Conservation (phyloP, 805 yeast genomes). For the Zygotorulaspora danielsina region DNA sequence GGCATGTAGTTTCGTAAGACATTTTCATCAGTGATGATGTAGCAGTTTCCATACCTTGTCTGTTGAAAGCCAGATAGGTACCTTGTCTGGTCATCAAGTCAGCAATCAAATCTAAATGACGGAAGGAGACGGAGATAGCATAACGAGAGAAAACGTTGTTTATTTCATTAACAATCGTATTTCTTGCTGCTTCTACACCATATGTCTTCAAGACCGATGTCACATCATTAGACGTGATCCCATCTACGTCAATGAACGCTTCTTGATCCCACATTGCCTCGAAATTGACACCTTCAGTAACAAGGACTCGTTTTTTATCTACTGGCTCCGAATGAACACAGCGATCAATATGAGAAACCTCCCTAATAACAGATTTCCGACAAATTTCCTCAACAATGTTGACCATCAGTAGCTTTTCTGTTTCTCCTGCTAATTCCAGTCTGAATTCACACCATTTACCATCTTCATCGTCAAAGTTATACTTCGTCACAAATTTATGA, state of each 20-base stretch:
- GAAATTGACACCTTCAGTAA: constrained; percentile 98
- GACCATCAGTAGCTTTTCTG: constrained; percentile 94
- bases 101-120: constrained; percentile 95
- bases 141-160: constrained; percentile 93
- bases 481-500: constrained; percentile 69
- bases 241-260: constrained; percentile 84
- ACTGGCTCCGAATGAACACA: constrained; percentile 78
- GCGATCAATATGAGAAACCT: constrained; percentile 85
- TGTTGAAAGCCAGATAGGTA: constrained; percentile 89
- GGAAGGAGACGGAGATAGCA: constrained; percentile 86
- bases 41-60: constrained; percentile 96
- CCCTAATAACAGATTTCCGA: constrained; percentile 85
- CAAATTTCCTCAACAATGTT: constrained; percentile 92
- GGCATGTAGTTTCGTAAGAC: constrained; percentile 98
- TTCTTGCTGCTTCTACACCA: constrained; percentile 99
- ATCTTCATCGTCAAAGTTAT: constrained; percentile 80
- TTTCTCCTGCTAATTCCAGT: constrained; percentile 74
- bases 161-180: constrained; percentile 93
- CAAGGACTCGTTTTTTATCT: constrained; percentile 67
- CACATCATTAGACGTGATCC: constrained; percentile 87
- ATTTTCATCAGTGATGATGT: constrained; percentile 97
- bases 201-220: constrained; percentile 84
- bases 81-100: constrained; percentile 99
- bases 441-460: constrained; percentile 95
- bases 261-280: constrained; percentile 98